Evolutionary conservation across 176 grass and related monocot species (phyloP), one percentile per base, ranked within the genome.

Genomic region (Chloris gayana): DNA sequence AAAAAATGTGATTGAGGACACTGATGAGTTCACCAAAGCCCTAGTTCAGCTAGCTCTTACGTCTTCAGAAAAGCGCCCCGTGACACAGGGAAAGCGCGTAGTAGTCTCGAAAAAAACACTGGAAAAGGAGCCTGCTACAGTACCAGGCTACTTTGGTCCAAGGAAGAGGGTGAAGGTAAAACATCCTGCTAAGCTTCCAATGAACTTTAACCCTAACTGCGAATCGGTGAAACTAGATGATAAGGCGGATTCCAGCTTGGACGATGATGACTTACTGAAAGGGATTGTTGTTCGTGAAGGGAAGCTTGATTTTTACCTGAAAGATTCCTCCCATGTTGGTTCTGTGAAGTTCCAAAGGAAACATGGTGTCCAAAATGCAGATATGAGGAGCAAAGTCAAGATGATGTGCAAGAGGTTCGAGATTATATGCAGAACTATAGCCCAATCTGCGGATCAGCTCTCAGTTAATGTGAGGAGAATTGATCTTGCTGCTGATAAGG

Each of bases 401-500:
- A 90, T 77, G 71, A 37, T 79, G 41, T 84, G 88, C 46, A 24
- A 64, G 11, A 81, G 46, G 47, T 93, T 93, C 85, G 78, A 88
- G 34, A 46, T 63, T 41, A 67, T 93, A 67, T 90, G 88, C 64
- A 87, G 88, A 34, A 72, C 77, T 70, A 33, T 93, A 15, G 76
- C 90, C 22, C 82, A 88, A 87, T 65, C 49, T 73, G 70, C 76
- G 38, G 82, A 93, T 78, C 64, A 77, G 13, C n/a, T 13, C 13
- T 80, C 75, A 17, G 35, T 77, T 30, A 78, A 86, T 38, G 69
- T 77, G 73, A 37, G 54, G 14, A 78, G 76, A 67, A 78, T 91
- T 44, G 92, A 98, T 32, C 70, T 98, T 45, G 74, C 37, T 69
- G 92, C 95, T 67, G 83, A 64, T 70, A 66, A 79, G 29, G 19